Evolutionary conservation across 2,329 filamentous ascomycete genomes (phyloP).

Genomic region (Aspergillus sergii): DNA sequence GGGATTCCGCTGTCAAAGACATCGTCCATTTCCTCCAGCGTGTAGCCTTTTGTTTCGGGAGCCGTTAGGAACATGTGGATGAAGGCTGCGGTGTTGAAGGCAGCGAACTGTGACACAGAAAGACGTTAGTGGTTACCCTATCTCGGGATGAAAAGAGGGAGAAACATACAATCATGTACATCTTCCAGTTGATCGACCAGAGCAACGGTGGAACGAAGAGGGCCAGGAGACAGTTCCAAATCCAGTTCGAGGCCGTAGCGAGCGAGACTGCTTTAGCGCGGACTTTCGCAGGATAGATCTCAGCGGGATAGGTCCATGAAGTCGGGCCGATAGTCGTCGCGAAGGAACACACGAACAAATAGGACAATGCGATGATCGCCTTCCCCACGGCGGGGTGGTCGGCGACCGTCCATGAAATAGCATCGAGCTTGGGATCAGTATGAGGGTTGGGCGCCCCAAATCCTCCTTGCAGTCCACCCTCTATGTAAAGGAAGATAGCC

Average conservation of each 20-base stretch:
- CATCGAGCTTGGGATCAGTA: slow-evolving; percentile 13
- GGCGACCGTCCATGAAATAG: slow-evolving; percentile 24
- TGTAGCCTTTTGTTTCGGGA: slow-evolving; percentile 23
- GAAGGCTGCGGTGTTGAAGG: slow-evolving; percentile 21
- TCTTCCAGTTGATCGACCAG: slow-evolving; percentile 26
- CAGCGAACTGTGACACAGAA: slow-evolving; percentile 15
- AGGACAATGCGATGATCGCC: slow-evolving; percentile 29
- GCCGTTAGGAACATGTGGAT: slow-evolving; percentile 24
- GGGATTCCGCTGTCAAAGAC: slow-evolving; percentile 33
- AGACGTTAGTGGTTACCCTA: background rate
- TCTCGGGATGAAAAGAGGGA: too few relatives aligned
- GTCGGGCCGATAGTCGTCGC: slow-evolving; percentile 29
- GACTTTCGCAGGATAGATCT: slow-evolving; percentile 23
- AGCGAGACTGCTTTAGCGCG: slow-evolving; percentile 24
- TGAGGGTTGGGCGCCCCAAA: slow-evolving; percentile 13
- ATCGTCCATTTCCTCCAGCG: slow-evolving; percentile 28
- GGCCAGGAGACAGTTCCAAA: slow-evolving; percentile 22
- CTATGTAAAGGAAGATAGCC: slow-evolving; percentile 45
- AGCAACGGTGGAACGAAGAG: slow-evolving; percentile 22
- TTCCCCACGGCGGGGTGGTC: slow-evolving; percentile 24
- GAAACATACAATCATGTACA: slow-evolving; percentile 24
- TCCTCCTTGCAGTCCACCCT: slow-evolving; percentile 40
- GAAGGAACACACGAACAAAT: slow-evolving; percentile 30
- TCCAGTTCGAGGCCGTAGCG: slow-evolving; percentile 22
- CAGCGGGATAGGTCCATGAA: slow-evolving; percentile 22